Conservation (phyloP, 2,329 filamentous ascomycete genomes). For the Sclerotinia minor region DNA sequence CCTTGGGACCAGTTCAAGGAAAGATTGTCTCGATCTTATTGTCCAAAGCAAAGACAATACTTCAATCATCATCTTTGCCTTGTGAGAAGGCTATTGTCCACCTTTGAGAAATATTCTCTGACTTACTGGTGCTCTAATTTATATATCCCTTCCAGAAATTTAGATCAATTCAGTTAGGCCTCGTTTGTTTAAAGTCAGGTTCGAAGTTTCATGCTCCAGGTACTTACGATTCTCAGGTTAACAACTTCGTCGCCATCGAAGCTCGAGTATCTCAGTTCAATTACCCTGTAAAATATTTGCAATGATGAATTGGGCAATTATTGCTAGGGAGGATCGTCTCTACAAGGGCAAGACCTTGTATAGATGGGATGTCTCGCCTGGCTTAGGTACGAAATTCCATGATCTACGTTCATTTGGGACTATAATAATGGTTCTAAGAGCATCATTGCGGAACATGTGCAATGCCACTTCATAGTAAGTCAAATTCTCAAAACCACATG, state of each 20-base stretch:
- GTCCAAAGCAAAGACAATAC: not conserved
- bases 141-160: not conserved
- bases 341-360: conserved; percentile 39
- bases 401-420: not conserved
- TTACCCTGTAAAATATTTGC: not conserved
- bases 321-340: conserved; percentile 35
- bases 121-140: not conserved
- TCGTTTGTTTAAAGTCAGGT: not conserved
- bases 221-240: not conserved
- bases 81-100: not conserved
- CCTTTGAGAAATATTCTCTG: not conserved
- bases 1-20: not conserved
- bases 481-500: not conserved
- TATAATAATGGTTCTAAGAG: conserved; percentile 34
- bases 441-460: conserved; percentile 41
- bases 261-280: not conserved
- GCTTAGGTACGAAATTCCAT: conserved; percentile 35
- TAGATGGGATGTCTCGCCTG: conserved; percentile 40
- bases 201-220: not conserved
- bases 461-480: conserved; percentile 39
- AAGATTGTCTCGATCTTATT: not conserved
- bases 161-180: not conserved
- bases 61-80: not conserved
- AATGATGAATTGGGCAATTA: conserved; percentile 38
- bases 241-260: not conserved